phyloP scores from a whole-genome alignment of 306 rosid genomes.

The Pyrus bretschneideri region DNA sequence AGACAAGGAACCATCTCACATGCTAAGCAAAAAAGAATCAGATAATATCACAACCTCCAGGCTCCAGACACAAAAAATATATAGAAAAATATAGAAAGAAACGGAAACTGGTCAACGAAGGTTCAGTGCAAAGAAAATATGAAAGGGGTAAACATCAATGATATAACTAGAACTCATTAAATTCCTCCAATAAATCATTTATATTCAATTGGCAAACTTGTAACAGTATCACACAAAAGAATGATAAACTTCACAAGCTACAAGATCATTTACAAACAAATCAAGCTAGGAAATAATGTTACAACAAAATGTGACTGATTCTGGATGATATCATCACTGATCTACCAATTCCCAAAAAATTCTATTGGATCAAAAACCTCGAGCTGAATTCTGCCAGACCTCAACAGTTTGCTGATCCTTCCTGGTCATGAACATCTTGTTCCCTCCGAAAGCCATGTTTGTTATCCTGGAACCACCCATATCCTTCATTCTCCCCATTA shows the following conservation, averaged over 20 bases:
- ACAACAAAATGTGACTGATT: not conserved
- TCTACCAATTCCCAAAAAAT: not conserved
- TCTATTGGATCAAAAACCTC: constrained; percentile 36
- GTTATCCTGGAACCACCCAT: constrained; percentile 65
- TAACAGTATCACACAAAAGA: not conserved
- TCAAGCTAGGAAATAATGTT: not conserved
- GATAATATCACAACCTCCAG: not conserved
- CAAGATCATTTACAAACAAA: constrained; percentile 9
- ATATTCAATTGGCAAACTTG: constrained; percentile 1
- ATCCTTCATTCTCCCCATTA: constrained; percentile 74
- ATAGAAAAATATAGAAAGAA: not conserved
- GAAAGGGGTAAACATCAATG: not conserved
- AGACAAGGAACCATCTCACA: not conserved
- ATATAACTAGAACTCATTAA: not conserved
- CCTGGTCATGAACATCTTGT: constrained; percentile 77
- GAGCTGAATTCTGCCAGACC: constrained; percentile 78
- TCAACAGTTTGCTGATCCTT: constrained; percentile 77
- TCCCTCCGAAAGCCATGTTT: constrained; percentile 71
- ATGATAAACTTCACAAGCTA: not conserved
- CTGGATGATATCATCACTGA: not conserved
- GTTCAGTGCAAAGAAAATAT: not conserved
- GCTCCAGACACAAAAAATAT: not conserved
- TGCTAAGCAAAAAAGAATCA: not conserved
- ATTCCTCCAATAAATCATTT: not conserved
- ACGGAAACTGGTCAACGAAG: not conserved